Evolutionary conservation across 2,329 filamentous ascomycete species (phyloP), one percentile per base, ranked within the genome.

Genomic region (Lomentospora prolificans): DNA sequence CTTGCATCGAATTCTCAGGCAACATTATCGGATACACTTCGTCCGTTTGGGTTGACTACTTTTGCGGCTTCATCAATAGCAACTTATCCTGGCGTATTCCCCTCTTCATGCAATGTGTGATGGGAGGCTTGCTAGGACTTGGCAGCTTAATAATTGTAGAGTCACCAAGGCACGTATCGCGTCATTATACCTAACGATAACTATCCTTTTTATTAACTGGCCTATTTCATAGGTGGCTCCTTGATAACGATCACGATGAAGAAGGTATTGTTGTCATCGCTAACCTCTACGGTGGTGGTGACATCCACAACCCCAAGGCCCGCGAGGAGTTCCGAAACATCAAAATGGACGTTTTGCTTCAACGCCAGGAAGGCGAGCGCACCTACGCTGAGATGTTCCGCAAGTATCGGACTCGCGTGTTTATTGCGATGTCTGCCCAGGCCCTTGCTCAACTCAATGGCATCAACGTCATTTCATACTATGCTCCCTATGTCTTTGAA

Each of bases 401-500:
- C 65, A 84, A 89, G 60, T 97, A 97, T 75, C 82, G 80, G 67
- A 94, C 87, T 64, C 89, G 94, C 55, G 92, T 97, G 61, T 90
- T 97, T 66, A 97, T 97, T 68, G 94, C 94, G 72, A 97, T 97
- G 94, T 97, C 92, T 31, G 94, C 94, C 3, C 94, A 97, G 71
- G 90, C 86, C 4, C 82, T 99, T 61, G 94, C 94, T 27, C 94
- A 99, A 72, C 82, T 99, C 55, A 97, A 97, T 73, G 94, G 94
- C 61, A 99, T 99, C 75, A 99, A 99, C 72, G 94, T 99, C 67
- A 99, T 99, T 60, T 97, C 92, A 1, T 99, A 97, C 77, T 99
- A 99, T 67, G 94, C 94, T 1, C 94, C 94, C 0, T 84, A 95
- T 56, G 92, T 97, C 14, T 97, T 99, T 65, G 91, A 96, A 71